Percentiles rank a stretch among this genome's conserved stretches.
Conservation (phyloP, 2,329 filamentous ascomycete genomes). For the Phialophora chinensis region DNA sequence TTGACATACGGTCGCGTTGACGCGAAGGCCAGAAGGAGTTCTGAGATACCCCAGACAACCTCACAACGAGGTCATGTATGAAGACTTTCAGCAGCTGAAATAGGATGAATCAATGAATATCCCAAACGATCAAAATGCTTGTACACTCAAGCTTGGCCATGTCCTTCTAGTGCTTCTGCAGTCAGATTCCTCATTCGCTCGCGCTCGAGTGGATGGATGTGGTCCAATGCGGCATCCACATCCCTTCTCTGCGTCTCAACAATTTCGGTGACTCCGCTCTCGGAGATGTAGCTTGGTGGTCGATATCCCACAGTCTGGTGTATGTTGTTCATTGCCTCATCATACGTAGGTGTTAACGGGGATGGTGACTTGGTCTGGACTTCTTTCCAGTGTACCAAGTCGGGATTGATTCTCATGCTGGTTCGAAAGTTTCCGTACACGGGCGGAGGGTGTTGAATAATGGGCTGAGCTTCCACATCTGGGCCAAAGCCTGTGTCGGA, state of each 20-base stretch:
- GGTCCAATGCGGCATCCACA: constrained; percentile 54
- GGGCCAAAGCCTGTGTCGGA: constrained; percentile 72
- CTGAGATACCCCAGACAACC: constrained; percentile 13
- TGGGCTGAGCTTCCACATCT: constrained; percentile 53
- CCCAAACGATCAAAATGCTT: neutral
- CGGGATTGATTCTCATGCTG: constrained; percentile 81
- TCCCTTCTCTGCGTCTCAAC: constrained; percentile 69
- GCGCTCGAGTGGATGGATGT: constrained; percentile 58
- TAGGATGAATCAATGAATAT: neutral
- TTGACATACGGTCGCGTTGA: neutral
- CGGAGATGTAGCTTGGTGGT: constrained; percentile 77
- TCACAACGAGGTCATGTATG: neutral
- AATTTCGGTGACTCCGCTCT: constrained; percentile 76
- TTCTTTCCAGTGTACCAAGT: constrained; percentile 77
- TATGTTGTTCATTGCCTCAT: constrained; percentile 35
- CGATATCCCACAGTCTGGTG: constrained; percentile 50
- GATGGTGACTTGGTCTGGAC: constrained; percentile 52
- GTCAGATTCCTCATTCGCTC: constrained; percentile 35
- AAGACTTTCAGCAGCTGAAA: constrained; percentile 1
- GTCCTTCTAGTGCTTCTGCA: constrained; percentile 31
- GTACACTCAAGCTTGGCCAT: neutral
- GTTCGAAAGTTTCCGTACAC: constrained; percentile 85
- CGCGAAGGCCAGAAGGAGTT: constrained; percentile 2
- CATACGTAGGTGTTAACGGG: constrained; percentile 38
- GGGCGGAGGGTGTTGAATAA: constrained; percentile 67